Evolutionary conservation across 129 eudicot species (phyloP).

Genomic region (Pseudognaphalium luteoalbum): DNA sequence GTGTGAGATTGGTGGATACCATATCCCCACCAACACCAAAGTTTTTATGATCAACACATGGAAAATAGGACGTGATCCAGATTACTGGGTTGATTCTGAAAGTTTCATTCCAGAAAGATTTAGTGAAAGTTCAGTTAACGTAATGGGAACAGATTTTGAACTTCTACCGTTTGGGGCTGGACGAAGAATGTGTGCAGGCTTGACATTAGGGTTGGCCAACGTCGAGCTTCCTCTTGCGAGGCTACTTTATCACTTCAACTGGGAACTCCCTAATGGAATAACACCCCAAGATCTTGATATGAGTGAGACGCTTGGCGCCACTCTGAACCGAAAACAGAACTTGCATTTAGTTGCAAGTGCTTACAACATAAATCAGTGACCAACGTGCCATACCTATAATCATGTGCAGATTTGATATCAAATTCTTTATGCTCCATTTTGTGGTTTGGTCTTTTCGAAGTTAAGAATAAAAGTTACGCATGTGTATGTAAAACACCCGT

Average conservation of each 20-base stretch:
- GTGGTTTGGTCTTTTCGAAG: no score
- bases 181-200: conserved; percentile 8
- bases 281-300: background rate
- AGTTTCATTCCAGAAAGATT: background rate
- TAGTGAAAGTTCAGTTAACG: background rate
- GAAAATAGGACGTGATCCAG: conserved; percentile 1
- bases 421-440: no score
- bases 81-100: background rate
- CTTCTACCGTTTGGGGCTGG: conserved; percentile 17
- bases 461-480: no score
- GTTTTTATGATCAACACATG: background rate
- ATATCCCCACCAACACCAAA: background rate
- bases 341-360: background rate
- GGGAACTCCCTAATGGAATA: conserved; percentile 9
- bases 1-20: conserved; percentile 5
- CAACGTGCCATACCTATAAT: no score
- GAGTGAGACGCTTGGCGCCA: background rate
- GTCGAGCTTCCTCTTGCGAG: conserved; percentile 7
- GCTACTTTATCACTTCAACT: background rate
- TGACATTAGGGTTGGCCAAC: background rate
- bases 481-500: no score
- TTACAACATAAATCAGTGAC: background rate
- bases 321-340: background rate
- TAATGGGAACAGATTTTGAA: background rate
- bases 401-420: no score